Percentiles rank a stretch among this genome's conserved stretches.
phyloP scores from a whole-genome alignment of 257 asterid species.

The Solanum appendiculatum region DNA sequence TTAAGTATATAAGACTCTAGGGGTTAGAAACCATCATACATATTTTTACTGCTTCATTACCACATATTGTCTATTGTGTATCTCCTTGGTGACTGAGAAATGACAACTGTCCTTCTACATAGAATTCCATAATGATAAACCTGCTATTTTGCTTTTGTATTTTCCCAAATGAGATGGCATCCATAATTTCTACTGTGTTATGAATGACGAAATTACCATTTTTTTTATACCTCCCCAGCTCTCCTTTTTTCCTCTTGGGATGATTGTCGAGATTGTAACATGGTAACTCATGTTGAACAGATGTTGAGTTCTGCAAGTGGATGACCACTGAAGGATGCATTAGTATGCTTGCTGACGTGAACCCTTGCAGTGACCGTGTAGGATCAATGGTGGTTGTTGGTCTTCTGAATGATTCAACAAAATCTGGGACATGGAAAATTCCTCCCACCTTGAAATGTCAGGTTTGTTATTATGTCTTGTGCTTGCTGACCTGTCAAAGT shows the following conservation, averaged over 20 bases:
- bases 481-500: background rate
- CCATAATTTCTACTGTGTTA: background rate
- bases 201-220: background rate
- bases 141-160: background rate
- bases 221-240: background rate
- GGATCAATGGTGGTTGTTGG: conserved; percentile 70
- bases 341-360: conserved; percentile 47
- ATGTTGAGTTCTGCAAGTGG: conserved; percentile 69
- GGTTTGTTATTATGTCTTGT: conserved; percentile 24
- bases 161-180: background rate
- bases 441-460: conserved; percentile 56
- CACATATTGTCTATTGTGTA: background rate
- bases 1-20: background rate
- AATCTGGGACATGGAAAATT: conserved; percentile 24
- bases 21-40: background rate
- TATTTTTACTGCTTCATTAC: background rate
- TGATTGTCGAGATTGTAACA: background rate
- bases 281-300: conserved; percentile 8
- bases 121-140: background rate
- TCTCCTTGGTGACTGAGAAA: background rate
- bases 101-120: background rate
- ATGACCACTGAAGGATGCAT: conserved; percentile 41
- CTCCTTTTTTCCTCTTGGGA: background rate
- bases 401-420: conserved; percentile 40
- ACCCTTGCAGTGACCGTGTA: conserved; percentile 56